These are phyloP conservation scores for Penicillium hesseltinei DNA, from an alignment of 2,329 filamentous ascomycete genomes.

Conservation along the genomic window DNA sequence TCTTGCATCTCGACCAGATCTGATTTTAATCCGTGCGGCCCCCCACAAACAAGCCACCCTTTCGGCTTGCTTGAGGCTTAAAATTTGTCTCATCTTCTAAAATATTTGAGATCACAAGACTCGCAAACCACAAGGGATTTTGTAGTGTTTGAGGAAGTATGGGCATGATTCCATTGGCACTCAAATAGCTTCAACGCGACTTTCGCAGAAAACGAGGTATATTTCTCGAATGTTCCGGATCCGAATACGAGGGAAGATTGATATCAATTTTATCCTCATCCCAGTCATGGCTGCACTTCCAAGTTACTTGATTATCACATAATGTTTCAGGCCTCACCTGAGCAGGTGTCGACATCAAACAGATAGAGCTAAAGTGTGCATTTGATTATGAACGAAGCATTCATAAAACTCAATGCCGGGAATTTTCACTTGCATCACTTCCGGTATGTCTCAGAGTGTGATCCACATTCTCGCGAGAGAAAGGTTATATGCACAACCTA, in stretches of 20 bases:
- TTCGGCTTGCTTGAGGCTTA: neutral
- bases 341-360: neutral
- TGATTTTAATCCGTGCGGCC: neutral
- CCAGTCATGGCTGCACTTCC: neutral
- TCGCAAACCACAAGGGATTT: neutral
- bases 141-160: neutral
- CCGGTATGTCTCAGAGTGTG: neutral
- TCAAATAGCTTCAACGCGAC: neutral
- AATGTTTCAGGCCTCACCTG: neutral
- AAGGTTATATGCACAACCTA: neutral
- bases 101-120: neutral
- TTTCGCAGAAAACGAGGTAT: neutral
- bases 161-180: neutral
- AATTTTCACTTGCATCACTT: neutral
- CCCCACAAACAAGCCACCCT: neutral
- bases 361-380: too few species aligned
- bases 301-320: neutral
- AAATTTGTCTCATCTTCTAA: neutral
- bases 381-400: neutral
- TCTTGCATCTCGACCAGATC: conserved; percentile 12
- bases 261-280: neutral
- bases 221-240: neutral
- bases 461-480: neutral
- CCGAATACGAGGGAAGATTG: neutral
- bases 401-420: neutral